Evolutionary conservation across 345 rosid species (phyloP).

Genomic region (Iberis pinnata): DNA sequence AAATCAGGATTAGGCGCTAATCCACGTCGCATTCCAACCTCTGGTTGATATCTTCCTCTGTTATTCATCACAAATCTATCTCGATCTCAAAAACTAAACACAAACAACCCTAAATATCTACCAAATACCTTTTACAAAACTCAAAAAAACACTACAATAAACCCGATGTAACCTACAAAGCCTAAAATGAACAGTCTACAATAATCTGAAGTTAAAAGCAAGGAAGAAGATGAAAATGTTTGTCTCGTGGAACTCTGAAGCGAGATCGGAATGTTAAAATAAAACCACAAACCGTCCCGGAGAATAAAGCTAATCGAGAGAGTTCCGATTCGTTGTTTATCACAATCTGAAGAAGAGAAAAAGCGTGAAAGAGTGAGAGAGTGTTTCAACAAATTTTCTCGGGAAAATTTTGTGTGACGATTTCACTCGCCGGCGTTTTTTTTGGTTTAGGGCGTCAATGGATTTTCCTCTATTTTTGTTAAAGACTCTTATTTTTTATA

Average conservation of each 20-base stretch:
- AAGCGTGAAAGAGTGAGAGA: not conserved
- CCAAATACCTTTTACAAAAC: conserved; percentile 4
- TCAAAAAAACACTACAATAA: not conserved
- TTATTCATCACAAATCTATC: conserved; percentile 46
- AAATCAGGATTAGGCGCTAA: conserved; percentile 45
- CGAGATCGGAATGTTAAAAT: conserved; percentile 23
- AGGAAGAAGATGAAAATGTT: conserved; percentile 7
- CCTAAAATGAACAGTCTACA: not conserved
- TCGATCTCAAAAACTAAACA: conserved; percentile 14
- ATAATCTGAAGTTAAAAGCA: not conserved
- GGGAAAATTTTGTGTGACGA: conserved; percentile 14
- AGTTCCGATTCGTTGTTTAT: conserved; percentile 13
- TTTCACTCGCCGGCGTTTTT: conserved; percentile 25
- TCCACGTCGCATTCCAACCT: conserved; percentile 57
- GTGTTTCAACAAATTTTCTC: not conserved
- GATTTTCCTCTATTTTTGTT: conserved; percentile 17
- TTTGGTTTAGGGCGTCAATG: conserved; percentile 30
- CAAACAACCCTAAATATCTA: conserved; percentile 33
- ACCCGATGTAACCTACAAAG: not conserved
- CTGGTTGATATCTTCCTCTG: conserved; percentile 82
- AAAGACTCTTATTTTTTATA: not conserved
- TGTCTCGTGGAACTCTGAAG: conserved; percentile 11
- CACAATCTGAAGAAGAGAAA: conserved; percentile 13
- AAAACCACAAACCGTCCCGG: conserved; percentile 24
- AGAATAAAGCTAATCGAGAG: conserved; percentile 5